A percentile compares a stretch with the other conserved stretches of the same genome.
Evolutionary conservation across 352 stramenopile genomes (phyloP).

Genomic region (Phytophthora crassamura): DNA sequence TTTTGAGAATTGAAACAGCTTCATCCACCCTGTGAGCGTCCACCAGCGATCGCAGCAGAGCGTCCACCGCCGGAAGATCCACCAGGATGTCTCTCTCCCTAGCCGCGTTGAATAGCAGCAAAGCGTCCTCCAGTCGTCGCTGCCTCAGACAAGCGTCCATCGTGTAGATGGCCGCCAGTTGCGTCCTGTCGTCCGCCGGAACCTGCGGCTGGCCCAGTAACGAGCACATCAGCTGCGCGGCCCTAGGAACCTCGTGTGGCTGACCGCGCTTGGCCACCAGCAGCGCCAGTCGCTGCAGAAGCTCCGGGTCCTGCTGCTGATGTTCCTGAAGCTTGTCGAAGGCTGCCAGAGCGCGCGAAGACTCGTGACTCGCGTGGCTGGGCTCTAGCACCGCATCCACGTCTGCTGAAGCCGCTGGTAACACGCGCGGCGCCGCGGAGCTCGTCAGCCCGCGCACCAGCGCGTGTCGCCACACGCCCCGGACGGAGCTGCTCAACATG

Average conservation of each 20-base stretch:
- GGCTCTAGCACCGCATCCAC: conserved; percentile 39
- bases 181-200: conserved; percentile 66
- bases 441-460: conserved; percentile 17
- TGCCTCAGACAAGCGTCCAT: conserved; percentile 65
- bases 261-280: conserved; percentile 59
- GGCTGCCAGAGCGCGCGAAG: conserved; percentile 46
- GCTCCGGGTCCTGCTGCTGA: conserved; percentile 27
- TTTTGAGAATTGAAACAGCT: conserved; percentile 50
- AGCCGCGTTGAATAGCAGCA: conserved; percentile 58
- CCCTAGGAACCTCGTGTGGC: conserved; percentile 35
- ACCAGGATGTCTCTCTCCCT: conserved; percentile 53
- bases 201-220: conserved; percentile 35
- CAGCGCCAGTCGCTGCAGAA: conserved; percentile 69
- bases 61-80: conserved; percentile 65
- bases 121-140: conserved; percentile 52
- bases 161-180: conserved; percentile 72
- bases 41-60: conserved; percentile 53
- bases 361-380: conserved; percentile 39
- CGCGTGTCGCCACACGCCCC: conserved; percentile 9
- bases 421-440: conserved; percentile 11
- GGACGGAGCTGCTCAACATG: conserved; percentile 10
- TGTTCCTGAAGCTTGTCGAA: conserved; percentile 52
- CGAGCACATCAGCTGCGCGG: conserved; percentile 45
- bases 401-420: conserved; percentile 2
- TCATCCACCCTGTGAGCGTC: conserved; percentile 47